phyloP scores from a whole-genome alignment of 2,329 filamentous ascomycete species.

The Penicillium sp. region DNA sequence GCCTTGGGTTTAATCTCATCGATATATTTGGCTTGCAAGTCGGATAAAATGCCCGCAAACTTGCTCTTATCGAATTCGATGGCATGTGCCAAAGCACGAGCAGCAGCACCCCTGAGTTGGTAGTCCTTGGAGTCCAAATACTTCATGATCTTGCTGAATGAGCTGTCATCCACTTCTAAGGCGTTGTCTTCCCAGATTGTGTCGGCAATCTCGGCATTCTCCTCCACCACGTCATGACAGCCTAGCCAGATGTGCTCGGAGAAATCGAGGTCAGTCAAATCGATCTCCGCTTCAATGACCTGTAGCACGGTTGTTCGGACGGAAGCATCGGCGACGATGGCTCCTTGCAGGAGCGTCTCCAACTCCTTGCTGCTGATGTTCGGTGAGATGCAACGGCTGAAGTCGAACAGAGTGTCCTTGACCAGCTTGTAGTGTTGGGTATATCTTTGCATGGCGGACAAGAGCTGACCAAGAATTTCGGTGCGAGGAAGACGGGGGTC shows the following conservation, averaged over 20 bases:
- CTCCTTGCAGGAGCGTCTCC: constrained; percentile 68
- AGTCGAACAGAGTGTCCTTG: constrained; percentile 85
- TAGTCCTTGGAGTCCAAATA: constrained; percentile 77
- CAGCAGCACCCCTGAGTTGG: constrained; percentile 78
- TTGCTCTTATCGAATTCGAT: constrained; percentile 58
- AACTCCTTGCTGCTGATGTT: constrained; percentile 75
- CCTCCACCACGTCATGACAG: constrained; percentile 82
- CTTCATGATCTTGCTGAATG: constrained; percentile 65
- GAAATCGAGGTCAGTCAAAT: constrained; percentile 80
- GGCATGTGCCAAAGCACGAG: constrained; percentile 73
- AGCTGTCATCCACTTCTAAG: constrained; percentile 63
- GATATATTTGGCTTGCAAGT: constrained; percentile 67
- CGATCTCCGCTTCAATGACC: constrained; percentile 84
- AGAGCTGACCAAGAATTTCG: constrained; percentile 67
- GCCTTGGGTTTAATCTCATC: constrained; percentile 77
- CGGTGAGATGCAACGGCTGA: constrained; percentile 76
- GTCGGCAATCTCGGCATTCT: constrained; percentile 76
- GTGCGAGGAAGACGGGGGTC: constrained; percentile 72
- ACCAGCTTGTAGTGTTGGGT: constrained; percentile 91
- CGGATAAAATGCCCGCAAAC: constrained; percentile 60
- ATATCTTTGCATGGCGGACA: constrained; percentile 81
- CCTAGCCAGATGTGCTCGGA: constrained; percentile 92
- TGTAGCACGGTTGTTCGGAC: constrained; percentile 84
- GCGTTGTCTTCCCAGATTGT: constrained; percentile 96
- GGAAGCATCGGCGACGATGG: constrained; percentile 71